phyloP scores from a whole-genome alignment of 805 yeast species.

The Pichia insulana region DNA sequence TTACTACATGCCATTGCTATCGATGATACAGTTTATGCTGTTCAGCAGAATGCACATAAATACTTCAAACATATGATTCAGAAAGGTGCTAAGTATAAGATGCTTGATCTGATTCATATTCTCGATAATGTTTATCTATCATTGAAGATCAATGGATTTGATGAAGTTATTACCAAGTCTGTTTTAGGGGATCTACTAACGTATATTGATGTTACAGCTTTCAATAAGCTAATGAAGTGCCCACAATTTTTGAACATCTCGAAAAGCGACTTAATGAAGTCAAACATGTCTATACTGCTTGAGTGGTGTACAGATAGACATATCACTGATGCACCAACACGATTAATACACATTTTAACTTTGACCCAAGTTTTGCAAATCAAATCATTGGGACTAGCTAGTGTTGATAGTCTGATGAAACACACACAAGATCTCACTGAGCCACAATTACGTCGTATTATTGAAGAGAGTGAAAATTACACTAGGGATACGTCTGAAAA shows the following conservation, averaged over 20 bases:
- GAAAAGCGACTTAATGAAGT: conserved; percentile 5
- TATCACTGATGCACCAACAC: conserved; percentile 11
- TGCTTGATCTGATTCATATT: conserved; percentile 8
- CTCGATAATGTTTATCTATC: conserved; percentile 8
- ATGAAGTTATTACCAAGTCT: conserved; percentile 3
- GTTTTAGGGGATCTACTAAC: conserved; percentile 8
- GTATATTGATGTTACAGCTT: conserved; percentile 8
- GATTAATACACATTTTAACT: conserved; percentile 8
- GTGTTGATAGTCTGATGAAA: conserved; percentile 4
- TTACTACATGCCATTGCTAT: conserved; percentile 7
- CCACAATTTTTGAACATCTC: conserved; percentile 5
- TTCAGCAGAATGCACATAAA: not conserved
- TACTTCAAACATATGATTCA: conserved; percentile 6
- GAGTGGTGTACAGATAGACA: conserved; percentile 12
- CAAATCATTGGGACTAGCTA: conserved; percentile 9
- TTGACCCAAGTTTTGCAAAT: conserved; percentile 9
- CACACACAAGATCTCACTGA: conserved; percentile 4
- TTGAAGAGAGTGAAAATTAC: not conserved
- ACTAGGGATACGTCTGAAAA: not conserved
- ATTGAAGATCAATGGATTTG: conserved; percentile 8
- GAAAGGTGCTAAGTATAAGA: conserved; percentile 7
- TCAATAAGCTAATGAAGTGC: conserved; percentile 9
- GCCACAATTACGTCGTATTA: conserved; percentile 8
- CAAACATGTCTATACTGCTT: conserved; percentile 7
- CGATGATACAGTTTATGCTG: conserved; percentile 3